Evolutionary conservation across 2,329 filamentous ascomycete species (phyloP).

Genomic region (Fusarium armeniacum): DNA sequence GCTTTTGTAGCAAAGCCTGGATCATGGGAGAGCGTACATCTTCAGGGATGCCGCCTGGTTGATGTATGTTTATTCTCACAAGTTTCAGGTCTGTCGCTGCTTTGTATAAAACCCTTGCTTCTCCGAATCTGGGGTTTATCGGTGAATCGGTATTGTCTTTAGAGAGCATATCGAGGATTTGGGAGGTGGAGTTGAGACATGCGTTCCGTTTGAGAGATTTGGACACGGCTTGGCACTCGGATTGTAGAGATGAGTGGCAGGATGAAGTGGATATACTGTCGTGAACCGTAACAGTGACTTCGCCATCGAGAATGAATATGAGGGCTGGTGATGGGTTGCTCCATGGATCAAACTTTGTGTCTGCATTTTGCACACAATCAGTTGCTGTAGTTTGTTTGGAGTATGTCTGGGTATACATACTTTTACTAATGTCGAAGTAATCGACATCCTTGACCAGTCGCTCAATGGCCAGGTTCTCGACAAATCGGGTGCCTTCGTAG

Average conservation of each 20-base stretch:
- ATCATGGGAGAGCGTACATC: not conserved
- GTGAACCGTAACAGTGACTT: not conserved
- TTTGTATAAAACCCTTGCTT: not conserved
- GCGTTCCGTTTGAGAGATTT: not conserved
- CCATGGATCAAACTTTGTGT: conserved; percentile 1
- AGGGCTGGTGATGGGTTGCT: not conserved
- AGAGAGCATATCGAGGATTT: not conserved
- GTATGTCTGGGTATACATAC: fast-evolving
- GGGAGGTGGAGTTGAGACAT: not conserved
- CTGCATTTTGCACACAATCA: not conserved
- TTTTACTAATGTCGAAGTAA: not conserved
- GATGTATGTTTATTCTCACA: not conserved
- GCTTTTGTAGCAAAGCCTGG: not conserved
- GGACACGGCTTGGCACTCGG: not conserved
- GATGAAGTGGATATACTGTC: not conserved
- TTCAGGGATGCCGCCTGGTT: not conserved
- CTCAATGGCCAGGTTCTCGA: not conserved
- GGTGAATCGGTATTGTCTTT: not conserved
- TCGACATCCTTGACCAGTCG: not conserved
- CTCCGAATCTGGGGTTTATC: not conserved
- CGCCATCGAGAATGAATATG: not conserved
- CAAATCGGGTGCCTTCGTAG: not conserved
- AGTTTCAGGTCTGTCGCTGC: not conserved
- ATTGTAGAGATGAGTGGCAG: not conserved
- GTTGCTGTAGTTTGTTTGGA: not conserved